These are phyloP conservation scores for Pelargonium citronellum DNA, from an alignment of 441 rosid species.

Conservation along the genomic window DNA sequence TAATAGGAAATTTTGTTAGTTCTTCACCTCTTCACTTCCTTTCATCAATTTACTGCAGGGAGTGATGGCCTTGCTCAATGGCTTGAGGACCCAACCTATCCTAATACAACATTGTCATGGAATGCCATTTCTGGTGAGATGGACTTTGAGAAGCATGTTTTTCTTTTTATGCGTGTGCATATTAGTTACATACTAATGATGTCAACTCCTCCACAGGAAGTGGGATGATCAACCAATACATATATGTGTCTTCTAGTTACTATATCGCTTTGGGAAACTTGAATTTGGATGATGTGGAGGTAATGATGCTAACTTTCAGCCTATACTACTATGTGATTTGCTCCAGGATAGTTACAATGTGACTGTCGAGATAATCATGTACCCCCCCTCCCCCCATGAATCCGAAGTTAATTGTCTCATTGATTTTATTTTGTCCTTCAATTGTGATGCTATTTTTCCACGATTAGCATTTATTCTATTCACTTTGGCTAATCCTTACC, in stretches of 20 bases:
- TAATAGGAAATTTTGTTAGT: neutral
- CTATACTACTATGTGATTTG: constrained; percentile 14
- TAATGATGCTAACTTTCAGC: constrained; percentile 26
- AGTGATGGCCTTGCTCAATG: constrained; percentile 72
- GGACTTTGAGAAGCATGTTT: constrained; percentile 14
- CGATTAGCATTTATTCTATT: neutral
- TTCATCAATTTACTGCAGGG: constrained; percentile 44
- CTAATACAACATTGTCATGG: constrained; percentile 86
- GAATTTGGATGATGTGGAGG: constrained; percentile 70
- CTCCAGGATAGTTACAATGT: neutral
- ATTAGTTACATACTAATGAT: constrained; percentile 17
- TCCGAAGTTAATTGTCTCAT: neutral
- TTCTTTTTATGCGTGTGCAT: constrained; percentile 10
- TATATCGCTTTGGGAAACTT: constrained; percentile 76
- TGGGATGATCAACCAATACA: constrained; percentile 55
- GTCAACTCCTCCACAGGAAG: constrained; percentile 42
- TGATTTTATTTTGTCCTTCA: constrained; percentile 4
- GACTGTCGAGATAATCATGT: neutral
- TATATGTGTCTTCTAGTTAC: constrained; percentile 63
- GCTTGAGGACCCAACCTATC: constrained; percentile 80
- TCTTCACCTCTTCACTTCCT: constrained; percentile 17
- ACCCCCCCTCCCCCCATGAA: neutral
- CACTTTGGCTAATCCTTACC: constrained; percentile 13
- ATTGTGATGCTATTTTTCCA: constrained; percentile 9
- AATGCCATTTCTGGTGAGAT: constrained; percentile 63